Conservation (phyloP, 2,329 filamentous ascomycete genomes). For the Mollisia scopiformis region DNA sequence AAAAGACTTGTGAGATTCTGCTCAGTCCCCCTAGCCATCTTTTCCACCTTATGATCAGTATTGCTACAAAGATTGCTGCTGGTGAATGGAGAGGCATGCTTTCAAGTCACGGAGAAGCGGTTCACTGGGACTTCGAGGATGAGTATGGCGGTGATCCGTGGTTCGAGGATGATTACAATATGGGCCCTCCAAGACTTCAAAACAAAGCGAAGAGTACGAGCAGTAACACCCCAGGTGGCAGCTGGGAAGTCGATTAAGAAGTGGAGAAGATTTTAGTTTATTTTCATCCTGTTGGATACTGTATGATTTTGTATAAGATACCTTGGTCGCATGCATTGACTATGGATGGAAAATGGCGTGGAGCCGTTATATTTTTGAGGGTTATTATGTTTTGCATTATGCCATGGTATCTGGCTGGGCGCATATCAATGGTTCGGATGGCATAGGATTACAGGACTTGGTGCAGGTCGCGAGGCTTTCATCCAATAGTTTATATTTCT, state of each 20-base stretch:
- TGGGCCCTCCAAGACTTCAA: slow-evolving; percentile 31
- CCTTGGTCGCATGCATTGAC: background rate
- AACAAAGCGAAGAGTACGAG: slow-evolving; percentile 9
- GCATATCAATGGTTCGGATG: background rate
- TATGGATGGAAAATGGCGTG: background rate
- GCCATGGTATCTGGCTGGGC: background rate
- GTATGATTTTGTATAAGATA: slow-evolving; percentile 7
- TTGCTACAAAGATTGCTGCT: slow-evolving; percentile 74
- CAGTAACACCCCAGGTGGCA: slow-evolving; percentile 11
- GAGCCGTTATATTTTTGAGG: background rate
- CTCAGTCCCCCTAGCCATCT: slow-evolving; percentile 81
- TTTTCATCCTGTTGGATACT: background rate
- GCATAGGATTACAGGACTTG: background rate
- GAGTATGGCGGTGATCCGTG: slow-evolving; percentile 53
- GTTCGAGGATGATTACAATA: slow-evolving; percentile 61
- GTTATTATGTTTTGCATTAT: background rate
- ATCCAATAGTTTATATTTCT: background rate
- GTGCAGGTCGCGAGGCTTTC: background rate
- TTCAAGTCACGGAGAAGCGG: slow-evolving; percentile 55
- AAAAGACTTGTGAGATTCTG: slow-evolving; percentile 77
- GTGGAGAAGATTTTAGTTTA: background rate
- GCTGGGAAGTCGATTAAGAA: slow-evolving; percentile 22
- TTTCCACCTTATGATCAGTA: slow-evolving; percentile 77
- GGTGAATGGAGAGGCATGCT: slow-evolving; percentile 65
- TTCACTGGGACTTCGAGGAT: slow-evolving; percentile 60